Evolutionary conservation across 257 asterid genomes (phyloP), one percentile per base, ranked within the genome.

Genomic region (Ocimum tenuiflorum): DNA sequence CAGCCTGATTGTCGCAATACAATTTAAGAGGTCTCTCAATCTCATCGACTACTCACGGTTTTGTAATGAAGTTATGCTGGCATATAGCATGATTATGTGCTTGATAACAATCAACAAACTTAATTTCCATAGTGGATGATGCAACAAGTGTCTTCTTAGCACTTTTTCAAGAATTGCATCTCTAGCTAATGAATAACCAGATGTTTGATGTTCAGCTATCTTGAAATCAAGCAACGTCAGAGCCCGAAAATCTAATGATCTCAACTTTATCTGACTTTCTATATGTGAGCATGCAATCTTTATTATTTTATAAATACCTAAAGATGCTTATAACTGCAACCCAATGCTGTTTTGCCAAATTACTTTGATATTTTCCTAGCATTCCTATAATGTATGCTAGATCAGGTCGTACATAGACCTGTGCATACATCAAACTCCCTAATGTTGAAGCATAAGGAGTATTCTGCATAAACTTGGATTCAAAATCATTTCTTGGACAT

Each of bases 151-250:
- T 13, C 29, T 69, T 60, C 29, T 60, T 69, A 0, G 8, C 51
- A 48, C 62, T 47, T 15, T 23, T 69, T 61, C 74, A 47, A 0
- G 74, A 69, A 69, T 36, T 2, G 45, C 69, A 31, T 62, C 39
- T 2, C 33, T 45, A 10, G 45, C 74, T 3, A 69, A 12, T 39
- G 48, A 4, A 18, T 70, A 70, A 6, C 69, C 63, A 0, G 63
- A 47, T 0, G 61, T 70, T n/a, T 1, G 75, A 60, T 6, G 6
- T 20, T 10, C 7, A n/a, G 3, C n/a, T 60, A 39, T 55, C 43
- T 11, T 12, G 59, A 6, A 38, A 52, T 12, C 39, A 38, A 0
- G 39, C 59, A 24, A 4, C 23, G 19, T 23, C 39, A 52, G 39
- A 52, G 1, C 24, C 19, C 4, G 59, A 23, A 24, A 19, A 52